Base-by-base conservation (phyloP, 805 yeast species). In the Jamesozyma spencerorum region DNA sequence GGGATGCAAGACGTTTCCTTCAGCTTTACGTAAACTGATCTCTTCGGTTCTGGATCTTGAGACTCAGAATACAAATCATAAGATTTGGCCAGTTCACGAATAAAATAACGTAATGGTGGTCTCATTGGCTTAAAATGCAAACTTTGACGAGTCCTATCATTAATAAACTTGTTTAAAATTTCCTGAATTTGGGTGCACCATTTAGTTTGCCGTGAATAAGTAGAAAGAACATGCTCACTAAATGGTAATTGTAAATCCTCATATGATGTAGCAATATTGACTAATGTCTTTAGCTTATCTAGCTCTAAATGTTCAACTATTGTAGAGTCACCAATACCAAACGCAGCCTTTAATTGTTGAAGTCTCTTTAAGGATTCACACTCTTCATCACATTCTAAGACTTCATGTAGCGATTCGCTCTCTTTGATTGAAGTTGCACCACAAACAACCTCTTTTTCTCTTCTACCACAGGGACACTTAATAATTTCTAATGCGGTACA, bases 1-100 rank as follows among this genome's bases (percentile, higher is more conserved):
- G 65, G 65, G 4, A 5, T 24, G 19, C 45, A 51, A 4, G 22
- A 18, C 28, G 52, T 49, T 0, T 66, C 55, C 5, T 57, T 53
- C 34, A 68, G 58, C 37, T 66, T 62, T n/a, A 86, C 68, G 47
- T 74, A 78, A 0, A 86, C 90, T 10, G 81, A 74, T 45, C 95
- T 61, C 39, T 75, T 68, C 0, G 95, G 95, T 48, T 85, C 95
- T 2, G 74, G 75, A 58, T 85, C 95, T 46, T 84, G 92, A 2
- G 88, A 74, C 51, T 83, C 87, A 0, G 81, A 67, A 49, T 73
- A 77, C 11, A 85, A 51, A 11, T 70, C 65, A 55, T 66, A 85
- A 0, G 75, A 60, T 19, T 68, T 74, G 0, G 87, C 80, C 31
- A 87, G 53, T 38, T 76, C 77, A 53, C 79, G 90, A 19, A 87